Evolutionary conservation across 768 basidiomycete genomes (phyloP), one percentile per base, ranked within the genome.

Genomic region (Suillus bovinus): DNA sequence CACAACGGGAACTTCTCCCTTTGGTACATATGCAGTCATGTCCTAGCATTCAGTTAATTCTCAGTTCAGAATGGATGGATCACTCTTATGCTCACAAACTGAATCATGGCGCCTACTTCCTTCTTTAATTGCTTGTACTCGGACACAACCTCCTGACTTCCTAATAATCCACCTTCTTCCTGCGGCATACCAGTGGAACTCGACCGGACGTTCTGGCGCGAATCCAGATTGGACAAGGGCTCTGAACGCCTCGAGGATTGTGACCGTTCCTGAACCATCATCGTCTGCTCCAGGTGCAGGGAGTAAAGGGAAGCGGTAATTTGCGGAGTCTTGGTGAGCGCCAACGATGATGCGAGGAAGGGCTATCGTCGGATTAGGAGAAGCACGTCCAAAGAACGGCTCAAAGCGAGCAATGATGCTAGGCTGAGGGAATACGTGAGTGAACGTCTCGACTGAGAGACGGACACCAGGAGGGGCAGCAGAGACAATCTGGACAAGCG

Each of bases 111-210:
- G 34, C 78, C 79, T 29, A 86, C 80, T 27, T 77, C 72, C 50
- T 75, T 73, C 5, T 79, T 80, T 20, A 75, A 66, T 53, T 72
- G 77, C 67, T 81, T 81, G 72, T 86, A 86, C 31, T 70, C 72
- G 34, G 78, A 77, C 5, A 82, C 84, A 61, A 87, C 77, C 8
- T 83, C 85, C 63, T 84, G 83, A 41, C 81, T 59, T 22, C 59
- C 59, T 20, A 69, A 58, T 33, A 64, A 56, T 36, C 68, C 63
- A 55, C 63, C 72, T 55, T 74, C 90, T 79, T 92, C 90, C 47
- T n/a, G 86, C 90, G 57, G 90, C 87, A 70, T 91, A 93, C 91
- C 90, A 92, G 66, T 92, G 89, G 73, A 93, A 93, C 70, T 93
- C 89, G 38, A 93, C 80, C 6, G 86, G 78, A 49, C 83, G 83